These are phyloP conservation scores for Achaetomiella virescens DNA, from an alignment of 495 filamentous ascomycete genomes.

Conservation along the genomic window DNA sequence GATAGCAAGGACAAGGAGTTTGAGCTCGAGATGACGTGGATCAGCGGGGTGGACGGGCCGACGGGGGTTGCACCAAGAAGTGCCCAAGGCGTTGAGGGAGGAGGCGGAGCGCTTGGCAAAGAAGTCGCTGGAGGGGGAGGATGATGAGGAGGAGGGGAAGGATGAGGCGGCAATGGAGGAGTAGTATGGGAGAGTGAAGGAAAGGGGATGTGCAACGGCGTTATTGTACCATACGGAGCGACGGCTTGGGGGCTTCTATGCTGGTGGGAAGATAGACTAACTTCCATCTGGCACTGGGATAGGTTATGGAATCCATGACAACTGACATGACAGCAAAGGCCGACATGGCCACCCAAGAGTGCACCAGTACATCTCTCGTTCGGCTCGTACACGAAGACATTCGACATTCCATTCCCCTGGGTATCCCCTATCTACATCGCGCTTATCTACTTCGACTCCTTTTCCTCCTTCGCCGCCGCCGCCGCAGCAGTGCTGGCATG, in stretches of 20 bases:
- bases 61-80: constrained; percentile 83
- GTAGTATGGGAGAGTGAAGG: constrained; percentile 29
- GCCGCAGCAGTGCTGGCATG: constrained; percentile 28
- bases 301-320: neutral
- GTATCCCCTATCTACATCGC: constrained; percentile 1
- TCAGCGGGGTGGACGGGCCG: constrained; percentile 73
- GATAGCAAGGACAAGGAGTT: constrained; percentile 98
- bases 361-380: too few species aligned
- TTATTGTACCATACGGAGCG: constrained; percentile 12
- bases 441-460: neutral
- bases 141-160: constrained; percentile 61
- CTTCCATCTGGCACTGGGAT: constrained; percentile 9
- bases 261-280: constrained; percentile 8
- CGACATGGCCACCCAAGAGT: too few species aligned
- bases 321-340: neutral
- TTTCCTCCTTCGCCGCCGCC: constrained; percentile 11
- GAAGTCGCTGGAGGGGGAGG: constrained; percentile 68
- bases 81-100: constrained; percentile 79
- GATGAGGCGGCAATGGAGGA: constrained; percentile 67
- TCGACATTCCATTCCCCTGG: neutral
- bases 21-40: constrained; percentile 98
- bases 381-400: neutral
- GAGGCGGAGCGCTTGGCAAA: constrained; percentile 88
- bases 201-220: constrained; percentile 3
- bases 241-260: neutral